Percentiles rank a stretch among this genome's conserved stretches.
These are phyloP conservation scores for Yamadazyma laniorum DNA, from an alignment of 805 yeast species.

Conservation along the genomic window DNA sequence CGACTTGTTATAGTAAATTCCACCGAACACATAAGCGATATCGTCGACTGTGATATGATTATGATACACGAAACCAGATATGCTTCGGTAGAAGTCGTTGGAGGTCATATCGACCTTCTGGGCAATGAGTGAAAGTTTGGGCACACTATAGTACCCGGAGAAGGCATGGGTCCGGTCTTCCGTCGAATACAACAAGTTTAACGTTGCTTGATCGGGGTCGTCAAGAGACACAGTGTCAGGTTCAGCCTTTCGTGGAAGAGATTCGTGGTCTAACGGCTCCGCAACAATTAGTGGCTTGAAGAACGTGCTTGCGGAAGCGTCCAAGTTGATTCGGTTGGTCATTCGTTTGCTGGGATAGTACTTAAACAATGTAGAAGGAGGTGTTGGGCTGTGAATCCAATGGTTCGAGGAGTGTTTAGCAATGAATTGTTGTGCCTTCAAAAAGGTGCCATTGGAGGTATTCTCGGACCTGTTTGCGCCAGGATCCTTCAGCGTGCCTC, in stretches of 20 bases:
- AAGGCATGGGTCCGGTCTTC: constrained; percentile 19
- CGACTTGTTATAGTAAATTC: constrained; percentile 21
- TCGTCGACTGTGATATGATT: constrained; percentile 31
- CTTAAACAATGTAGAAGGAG: constrained; percentile 28
- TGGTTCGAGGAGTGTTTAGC: constrained; percentile 3
- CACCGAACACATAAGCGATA: constrained; percentile 37
- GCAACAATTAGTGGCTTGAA: constrained; percentile 22
- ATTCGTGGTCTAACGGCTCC: constrained; percentile 20
- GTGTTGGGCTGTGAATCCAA: constrained; percentile 30
- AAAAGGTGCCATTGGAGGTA: too few relatives aligned
- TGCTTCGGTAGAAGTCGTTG: neutral
- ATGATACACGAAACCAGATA: constrained; percentile 24
- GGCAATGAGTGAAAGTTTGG: constrained; percentile 18
- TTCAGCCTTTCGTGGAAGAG: constrained; percentile 2
- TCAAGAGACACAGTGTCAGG: neutral
- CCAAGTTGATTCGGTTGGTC: constrained; percentile 6
- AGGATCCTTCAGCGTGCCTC: too few relatives aligned
- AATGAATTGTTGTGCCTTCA: neutral
- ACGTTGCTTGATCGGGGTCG: constrained; percentile 1
- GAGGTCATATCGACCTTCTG: neutral
- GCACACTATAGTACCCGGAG: constrained; percentile 28
- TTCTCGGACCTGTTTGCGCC: too few relatives aligned
- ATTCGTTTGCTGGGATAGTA: constrained; percentile 16
- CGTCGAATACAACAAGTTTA: constrained; percentile 4
- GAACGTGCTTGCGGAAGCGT: constrained; percentile 7